Base-by-base conservation (phyloP, 768 basidiomycete genomes). In the Coprinopsis cinerea region DNA sequence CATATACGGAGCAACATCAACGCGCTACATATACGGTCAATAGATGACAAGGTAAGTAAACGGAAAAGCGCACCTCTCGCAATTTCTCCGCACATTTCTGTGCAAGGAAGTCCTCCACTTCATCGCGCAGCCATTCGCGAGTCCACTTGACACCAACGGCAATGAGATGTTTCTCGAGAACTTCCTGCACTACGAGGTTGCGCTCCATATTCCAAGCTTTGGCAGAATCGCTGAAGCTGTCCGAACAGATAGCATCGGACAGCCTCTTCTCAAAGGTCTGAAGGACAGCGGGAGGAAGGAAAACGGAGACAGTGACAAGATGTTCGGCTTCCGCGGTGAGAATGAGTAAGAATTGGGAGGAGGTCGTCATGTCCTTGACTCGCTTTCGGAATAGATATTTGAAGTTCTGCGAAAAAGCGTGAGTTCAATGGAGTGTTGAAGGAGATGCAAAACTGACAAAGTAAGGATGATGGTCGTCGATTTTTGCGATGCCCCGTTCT, bases 131-230 rank as follows among this genome's bases (percentile, higher is more conserved):
- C 73, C 85, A 90, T 61, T 96, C 92, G 45, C 88, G 78, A 3
- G 83, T 77, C 92, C 92, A 97, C 59, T 88, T 90, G n/a, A 79
- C 73, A 1, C 83, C 93, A 48, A 81, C 69, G 9, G 93, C 92
- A 34, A 96, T 66, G n/a, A 98, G 75, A 62, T 88, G 81, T 46
- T 87, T 81, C 24, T 89, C 79, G 18, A 96, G 64, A 11, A 84
- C 83, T 51, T 90, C 85, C 49, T 85, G 79, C 39, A 96, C 78
- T 39, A 96, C 80, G 22, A 80, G 78, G 36, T 78, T 73, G 36
- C 96, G 81, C 56, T 94, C 80, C 48, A 78, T 83, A 61, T 98
- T 98, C 96, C 96, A 99, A 10, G 85, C 83, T 53, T 82, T 82
- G 2, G 92, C 87, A 14, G 87, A 79, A 48, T 92, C 90, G 42